Conservation (phyloP, 305 asterid species). For the Fraxinus sp. region DNA sequence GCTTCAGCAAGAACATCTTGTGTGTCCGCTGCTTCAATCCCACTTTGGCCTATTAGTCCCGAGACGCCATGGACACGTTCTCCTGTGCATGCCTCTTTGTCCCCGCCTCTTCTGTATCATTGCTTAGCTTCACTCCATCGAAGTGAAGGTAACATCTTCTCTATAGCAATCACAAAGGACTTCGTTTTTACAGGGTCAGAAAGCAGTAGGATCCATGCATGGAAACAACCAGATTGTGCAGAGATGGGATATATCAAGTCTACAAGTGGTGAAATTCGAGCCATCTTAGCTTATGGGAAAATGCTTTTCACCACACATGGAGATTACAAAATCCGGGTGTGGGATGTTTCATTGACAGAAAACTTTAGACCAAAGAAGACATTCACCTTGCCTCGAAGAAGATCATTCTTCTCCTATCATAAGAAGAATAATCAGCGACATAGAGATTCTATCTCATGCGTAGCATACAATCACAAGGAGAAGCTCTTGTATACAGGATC, state of each 20-base stretch:
- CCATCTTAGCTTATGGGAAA: conserved; percentile 51
- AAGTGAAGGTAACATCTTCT: conserved; percentile 53
- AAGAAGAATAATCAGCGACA: conserved; percentile 37
- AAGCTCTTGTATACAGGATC: conserved; percentile 74
- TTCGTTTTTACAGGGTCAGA: conserved; percentile 65
- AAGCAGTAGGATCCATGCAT: conserved; percentile 62
- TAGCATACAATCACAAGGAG: conserved; percentile 58
- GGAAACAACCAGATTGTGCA: conserved; percentile 66
- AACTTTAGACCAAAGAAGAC: conserved; percentile 43
- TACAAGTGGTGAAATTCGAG: conserved; percentile 48
- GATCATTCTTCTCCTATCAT: conserved; percentile 40
- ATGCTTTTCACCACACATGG: conserved; percentile 59
- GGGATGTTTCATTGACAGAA: conserved; percentile 49
- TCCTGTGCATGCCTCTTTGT: conserved; percentile 39
- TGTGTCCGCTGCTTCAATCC: conserved; percentile 57
- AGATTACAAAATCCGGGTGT: conserved; percentile 57
- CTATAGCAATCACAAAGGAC: conserved; percentile 48
- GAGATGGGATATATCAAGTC: conserved; percentile 57
- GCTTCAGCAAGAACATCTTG: conserved; percentile 63
- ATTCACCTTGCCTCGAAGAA: conserved; percentile 47
- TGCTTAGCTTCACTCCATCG: conserved; percentile 72
- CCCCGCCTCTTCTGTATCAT: conserved; percentile 56
- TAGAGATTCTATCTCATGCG: conserved; percentile 47
- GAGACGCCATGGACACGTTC: conserved; percentile 69
- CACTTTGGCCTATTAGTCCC: conserved; percentile 50